Evolutionary conservation across 345 rosid species (phyloP), one percentile per base, ranked within the genome.

Genomic region (Corymbia maculata): DNA sequence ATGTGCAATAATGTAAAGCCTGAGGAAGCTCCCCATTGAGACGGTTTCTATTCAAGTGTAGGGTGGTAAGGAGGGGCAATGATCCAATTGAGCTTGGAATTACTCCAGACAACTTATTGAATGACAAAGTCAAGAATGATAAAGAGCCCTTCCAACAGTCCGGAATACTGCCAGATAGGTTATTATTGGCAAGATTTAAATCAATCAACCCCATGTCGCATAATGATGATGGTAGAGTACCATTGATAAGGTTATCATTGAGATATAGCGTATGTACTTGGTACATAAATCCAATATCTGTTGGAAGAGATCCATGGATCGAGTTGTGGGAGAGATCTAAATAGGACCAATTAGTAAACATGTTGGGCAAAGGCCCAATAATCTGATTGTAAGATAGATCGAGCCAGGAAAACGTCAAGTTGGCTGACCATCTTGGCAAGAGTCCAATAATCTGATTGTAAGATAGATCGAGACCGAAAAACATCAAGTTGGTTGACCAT

Each of bases 401-500:
- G 2, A 85, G n/a, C 4, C 0, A 10, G 0, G n/a, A 1, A 52
- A n/a, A 26, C 2, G 1, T 11, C 52, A 21, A n/a, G 84, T 32
- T 66, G 12, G 57, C 17, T 22, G 8, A 10, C 55, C 11, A 11
- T 3, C 16, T 51, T n/a, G 66, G 16, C 42, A 66, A 28, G 0
- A 26, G 26, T 14, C 49, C 0, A 28, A 11, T 36, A 36, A 36
- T 36, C 4, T 36, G 42, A 36, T 36, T 36, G 42, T 36, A 36
- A 36, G 42, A 36, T 36, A 36, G 4, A 36, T 36, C 42, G 42
- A 36, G 42, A 36, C 42, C 42, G 42, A 4, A 36, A 36, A 36
- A 36, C 42, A 4, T 36, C 42, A 36, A 36, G 2, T 36, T 36
- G 4, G 42, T 4, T 36, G 42, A 36, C 42, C 42, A 36, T 36